These are phyloP conservation scores for Nakaseomyces delphensis DNA, from an alignment of 1,139 yeast species.

Conservation along the genomic window DNA sequence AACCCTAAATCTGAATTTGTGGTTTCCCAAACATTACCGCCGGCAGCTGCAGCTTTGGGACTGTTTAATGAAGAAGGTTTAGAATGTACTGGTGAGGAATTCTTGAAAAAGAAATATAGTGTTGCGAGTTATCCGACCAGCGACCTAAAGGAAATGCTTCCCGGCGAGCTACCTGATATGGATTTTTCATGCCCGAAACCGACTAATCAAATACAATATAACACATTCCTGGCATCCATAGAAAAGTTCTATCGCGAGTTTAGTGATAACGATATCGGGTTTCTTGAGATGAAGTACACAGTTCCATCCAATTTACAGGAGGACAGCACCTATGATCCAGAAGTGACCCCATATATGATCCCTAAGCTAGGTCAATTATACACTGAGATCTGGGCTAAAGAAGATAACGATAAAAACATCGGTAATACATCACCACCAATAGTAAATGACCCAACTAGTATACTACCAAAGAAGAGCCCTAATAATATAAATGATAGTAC, in stretches of 20 bases:
- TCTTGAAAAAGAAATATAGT: slow-evolving; percentile 65
- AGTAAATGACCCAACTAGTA: slow-evolving; percentile 29
- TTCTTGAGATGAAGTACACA: slow-evolving; percentile 53
- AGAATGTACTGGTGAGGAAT: slow-evolving; percentile 58
- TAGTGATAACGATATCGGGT: slow-evolving; percentile 70
- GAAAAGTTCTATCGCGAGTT: slow-evolving; percentile 78
- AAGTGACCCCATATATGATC: slow-evolving; percentile 57
- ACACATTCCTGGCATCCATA: slow-evolving; percentile 75
- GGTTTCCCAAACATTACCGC: slow-evolving; percentile 60
- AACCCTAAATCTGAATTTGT: slow-evolving; percentile 78
- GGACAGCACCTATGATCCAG: slow-evolving; percentile 49
- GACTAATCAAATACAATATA: slow-evolving; percentile 82
- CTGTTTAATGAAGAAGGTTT: slow-evolving; percentile 53
- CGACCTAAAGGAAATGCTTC: slow-evolving; percentile 66
- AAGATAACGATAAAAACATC: slow-evolving; percentile 46
- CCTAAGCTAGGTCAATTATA: slow-evolving; percentile 83
- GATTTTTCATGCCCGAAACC: slow-evolving; percentile 87
- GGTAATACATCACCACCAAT: slow-evolving; percentile 35
- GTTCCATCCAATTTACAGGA: slow-evolving; percentile 44
- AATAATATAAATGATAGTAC: slow-evolving; percentile 52
- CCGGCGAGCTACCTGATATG: slow-evolving; percentile 79
- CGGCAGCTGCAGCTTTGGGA: slow-evolving; percentile 59
- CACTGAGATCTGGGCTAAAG: slow-evolving; percentile 79
- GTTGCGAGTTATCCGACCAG: slow-evolving; percentile 82
- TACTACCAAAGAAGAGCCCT: slow-evolving; percentile 55